Base-by-base conservation (phyloP, 257 asterid genomes). In the Jaltomata sinuosa region DNA sequence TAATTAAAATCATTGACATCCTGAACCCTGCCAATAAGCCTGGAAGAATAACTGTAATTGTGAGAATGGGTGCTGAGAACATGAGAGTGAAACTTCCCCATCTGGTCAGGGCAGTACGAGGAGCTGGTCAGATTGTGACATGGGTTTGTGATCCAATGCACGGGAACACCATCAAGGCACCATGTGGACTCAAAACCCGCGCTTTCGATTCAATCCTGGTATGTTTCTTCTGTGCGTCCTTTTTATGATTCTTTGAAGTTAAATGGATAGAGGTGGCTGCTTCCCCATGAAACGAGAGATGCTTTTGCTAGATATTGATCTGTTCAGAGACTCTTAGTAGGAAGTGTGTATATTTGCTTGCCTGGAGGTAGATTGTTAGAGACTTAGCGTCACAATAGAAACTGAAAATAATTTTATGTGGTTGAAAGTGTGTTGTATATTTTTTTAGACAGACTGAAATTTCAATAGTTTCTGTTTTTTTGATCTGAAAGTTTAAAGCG, bases 81-180 rank as follows among this genome's bases (percentile, higher is more conserved):
- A 92, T 94, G 97, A 91, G 98, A 81, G 98, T 92, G 47, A 93
- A 94, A 87, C 97, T 94, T 85, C 91, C 95, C 29, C 93, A 92
- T 85, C 90, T 94, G 91, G 90, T 94, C 69, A 89, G 98, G 91
- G 96, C 97, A 1, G 98, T 94, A 31, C 93, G 98, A 53, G 76
- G 93, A 82, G 95, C 98, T 0, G 97, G 97, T 16, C 98, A 93
- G 81, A 84, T 92, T 69, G 97, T 94, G 15, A 94, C 97, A 79
- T 94, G 98, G 98, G 97, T 94, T 9, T 92, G 97, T 69, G 98
- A 94, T 87, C 98, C 98, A 6, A 94, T 94, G 98, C 98, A 94
- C 16, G 97, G 97, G 62, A 94, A 94, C 93, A 94, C 98, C 49
- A 93, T 94, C 86, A 93, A 92, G 87, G 98, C 98, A 14, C 98